Percentiles rank a stretch among this genome's conserved stretches.
phyloP scores from a whole-genome alignment of 805 yeast species.

The Yarrowia sp. region DNA sequence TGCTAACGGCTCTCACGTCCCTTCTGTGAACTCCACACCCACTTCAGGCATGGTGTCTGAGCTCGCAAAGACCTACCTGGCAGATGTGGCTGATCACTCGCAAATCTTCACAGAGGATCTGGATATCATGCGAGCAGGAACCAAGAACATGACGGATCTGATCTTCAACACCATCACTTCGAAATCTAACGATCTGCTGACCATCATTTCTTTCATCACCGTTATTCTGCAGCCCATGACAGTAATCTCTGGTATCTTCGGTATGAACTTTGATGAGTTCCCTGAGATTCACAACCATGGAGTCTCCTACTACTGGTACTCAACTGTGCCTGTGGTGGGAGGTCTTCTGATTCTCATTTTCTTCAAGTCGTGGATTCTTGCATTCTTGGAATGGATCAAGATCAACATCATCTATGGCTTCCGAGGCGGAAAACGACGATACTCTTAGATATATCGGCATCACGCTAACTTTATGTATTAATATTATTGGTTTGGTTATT shows the following conservation, averaged over 20 bases:
- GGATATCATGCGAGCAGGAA: conserved; percentile 60
- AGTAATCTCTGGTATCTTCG: conserved; percentile 68
- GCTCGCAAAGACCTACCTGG: conserved; percentile 56
- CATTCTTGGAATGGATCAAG: conserved; percentile 27
- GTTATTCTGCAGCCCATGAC: conserved; percentile 65
- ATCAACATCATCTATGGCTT: conserved; percentile 18
- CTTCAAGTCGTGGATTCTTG: conserved; percentile 25
- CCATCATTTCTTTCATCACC: conserved; percentile 61
- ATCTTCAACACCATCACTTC: conserved; percentile 66
- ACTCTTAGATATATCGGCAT: neutral
- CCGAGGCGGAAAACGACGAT: conserved; percentile 11
- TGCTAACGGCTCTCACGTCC: conserved; percentile 27
- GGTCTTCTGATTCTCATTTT: conserved; percentile 21
- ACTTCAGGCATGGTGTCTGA: conserved; percentile 50
- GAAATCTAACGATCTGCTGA: conserved; percentile 62
- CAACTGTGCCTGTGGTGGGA: conserved; percentile 33
- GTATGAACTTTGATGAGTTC: conserved; percentile 60
- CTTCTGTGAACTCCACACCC: conserved; percentile 23
- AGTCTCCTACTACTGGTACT: conserved; percentile 36
- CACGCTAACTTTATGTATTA: conserved; percentile 7
- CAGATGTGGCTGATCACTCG: conserved; percentile 65
- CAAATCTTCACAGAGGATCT: conserved; percentile 60
- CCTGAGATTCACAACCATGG: conserved; percentile 49
- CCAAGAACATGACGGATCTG: conserved; percentile 59
- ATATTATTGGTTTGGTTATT: conserved; percentile 4